A percentile compares a stretch with the other conserved stretches of the same genome.
These are phyloP conservation scores for Excoecaria agallocha DNA, from an alignment of 345 rosid species.

Conservation along the genomic window DNA sequence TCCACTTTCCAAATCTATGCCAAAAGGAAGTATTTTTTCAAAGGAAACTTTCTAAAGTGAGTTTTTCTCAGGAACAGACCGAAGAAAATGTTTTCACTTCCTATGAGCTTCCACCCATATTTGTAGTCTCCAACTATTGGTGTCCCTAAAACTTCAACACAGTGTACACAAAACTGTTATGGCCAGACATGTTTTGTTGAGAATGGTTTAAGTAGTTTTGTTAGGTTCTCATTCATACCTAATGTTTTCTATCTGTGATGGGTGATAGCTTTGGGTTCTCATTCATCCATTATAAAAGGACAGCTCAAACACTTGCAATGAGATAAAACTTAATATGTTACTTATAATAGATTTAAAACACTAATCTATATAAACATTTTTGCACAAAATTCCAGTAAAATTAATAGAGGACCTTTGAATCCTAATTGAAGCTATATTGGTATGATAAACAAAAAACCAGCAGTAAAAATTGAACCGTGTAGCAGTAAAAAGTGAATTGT, in stretches of 20 bases:
- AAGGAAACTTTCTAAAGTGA: slow-evolving; percentile 14
- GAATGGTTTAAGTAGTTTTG: slow-evolving; percentile 4
- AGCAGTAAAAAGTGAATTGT: background rate
- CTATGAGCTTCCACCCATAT: slow-evolving; percentile 83
- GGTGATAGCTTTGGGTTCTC: slow-evolving; percentile 71
- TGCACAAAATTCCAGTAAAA: too few relatives aligned
- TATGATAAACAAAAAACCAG: too few relatives aligned
- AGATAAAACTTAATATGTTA: too few relatives aligned
- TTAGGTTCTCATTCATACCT: slow-evolving; percentile 42
- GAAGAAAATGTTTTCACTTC: slow-evolving; percentile 37
- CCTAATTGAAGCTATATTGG: too few relatives aligned
- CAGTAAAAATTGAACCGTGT: too few relatives aligned
- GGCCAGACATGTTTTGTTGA: slow-evolving; percentile 8
- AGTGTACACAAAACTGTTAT: slow-evolving; percentile 86
- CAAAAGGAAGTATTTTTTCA: slow-evolving; percentile 45
- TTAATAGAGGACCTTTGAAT: too few relatives aligned
- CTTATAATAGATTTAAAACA: too few relatives aligned
- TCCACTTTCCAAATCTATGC: slow-evolving; percentile 67
- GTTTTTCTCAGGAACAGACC: slow-evolving; percentile 19
- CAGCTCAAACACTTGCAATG: too few relatives aligned
- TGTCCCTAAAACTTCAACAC: slow-evolving; percentile 88
- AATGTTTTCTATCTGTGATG: slow-evolving; percentile 94
- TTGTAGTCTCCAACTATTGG: slow-evolving; percentile 93
- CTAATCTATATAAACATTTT: too few relatives aligned
- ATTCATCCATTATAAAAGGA: too few relatives aligned